Conservation (phyloP, 768 basidiomycete species). For the Aureoboletus auriporus region DNA sequence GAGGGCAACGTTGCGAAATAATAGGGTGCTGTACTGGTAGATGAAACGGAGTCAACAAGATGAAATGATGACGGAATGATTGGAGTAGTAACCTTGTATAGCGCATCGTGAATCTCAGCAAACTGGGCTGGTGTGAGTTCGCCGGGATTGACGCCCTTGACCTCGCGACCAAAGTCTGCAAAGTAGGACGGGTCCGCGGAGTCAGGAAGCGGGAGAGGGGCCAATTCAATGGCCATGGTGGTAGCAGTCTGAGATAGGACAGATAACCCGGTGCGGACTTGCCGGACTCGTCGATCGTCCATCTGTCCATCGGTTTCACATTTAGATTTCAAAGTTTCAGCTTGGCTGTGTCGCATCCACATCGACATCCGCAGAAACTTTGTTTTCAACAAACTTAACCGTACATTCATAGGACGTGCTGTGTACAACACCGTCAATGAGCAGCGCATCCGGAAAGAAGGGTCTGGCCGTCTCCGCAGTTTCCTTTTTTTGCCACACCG, state of each 20-base stretch:
- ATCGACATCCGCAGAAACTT: too few relatives aligned
- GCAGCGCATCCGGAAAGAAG: too few relatives aligned
- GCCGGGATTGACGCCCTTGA: constrained; percentile 69
- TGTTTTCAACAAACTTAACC: too few relatives aligned
- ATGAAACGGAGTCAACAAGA: neutral
- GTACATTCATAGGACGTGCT: too few relatives aligned
- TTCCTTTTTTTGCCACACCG: constrained; percentile 14
- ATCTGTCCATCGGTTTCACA: too few relatives aligned
- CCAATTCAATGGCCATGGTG: constrained; percentile 63
- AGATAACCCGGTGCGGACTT: too few relatives aligned
- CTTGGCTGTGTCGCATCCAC: too few relatives aligned
- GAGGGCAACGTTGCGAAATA: constrained; percentile 68
- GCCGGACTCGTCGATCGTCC: too few relatives aligned
- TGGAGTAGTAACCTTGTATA: constrained; percentile 61
- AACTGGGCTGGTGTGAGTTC: constrained; percentile 57
- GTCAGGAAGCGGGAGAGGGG: constrained; percentile 66
- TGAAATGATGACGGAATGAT: neutral
- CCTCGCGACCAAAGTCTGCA: constrained; percentile 69
- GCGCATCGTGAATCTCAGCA: constrained; percentile 59
- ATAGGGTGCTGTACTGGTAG: constrained; percentile 60
- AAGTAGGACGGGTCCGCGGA: constrained; percentile 68
- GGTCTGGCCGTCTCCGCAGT: neutral
- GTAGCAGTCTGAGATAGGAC: neutral
- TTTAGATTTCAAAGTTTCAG: too few relatives aligned
- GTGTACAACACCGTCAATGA: too few relatives aligned